Evolutionary conservation across 2,329 filamentous ascomycete species (phyloP).

Genomic region (Colletotrichum sp.): DNA sequence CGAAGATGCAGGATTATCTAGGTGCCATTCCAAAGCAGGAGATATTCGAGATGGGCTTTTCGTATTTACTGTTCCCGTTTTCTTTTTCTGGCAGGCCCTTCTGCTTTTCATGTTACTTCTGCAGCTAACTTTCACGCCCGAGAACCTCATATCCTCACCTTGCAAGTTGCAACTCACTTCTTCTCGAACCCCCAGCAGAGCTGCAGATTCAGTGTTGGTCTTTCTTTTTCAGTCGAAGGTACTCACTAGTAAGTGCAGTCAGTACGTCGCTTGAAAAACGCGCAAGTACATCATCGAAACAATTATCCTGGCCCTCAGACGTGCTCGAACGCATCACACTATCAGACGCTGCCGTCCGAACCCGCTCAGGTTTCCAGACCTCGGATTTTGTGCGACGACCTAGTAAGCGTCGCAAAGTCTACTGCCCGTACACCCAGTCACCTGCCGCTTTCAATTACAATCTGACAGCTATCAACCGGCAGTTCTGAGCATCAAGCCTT

Average conservation of each 20-base stretch:
- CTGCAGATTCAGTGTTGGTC: background rate
- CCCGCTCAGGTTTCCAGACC: background rate
- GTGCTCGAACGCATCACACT: background rate
- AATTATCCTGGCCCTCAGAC: background rate
- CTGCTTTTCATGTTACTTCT: background rate
- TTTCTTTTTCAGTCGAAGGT: background rate
- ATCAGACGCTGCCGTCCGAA: background rate
- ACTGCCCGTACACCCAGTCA: background rate
- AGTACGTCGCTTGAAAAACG: background rate
- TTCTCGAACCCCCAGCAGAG: background rate
- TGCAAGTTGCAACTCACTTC: background rate
- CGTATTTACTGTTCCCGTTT: background rate
- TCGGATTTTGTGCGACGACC: background rate
- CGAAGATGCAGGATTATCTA: background rate
- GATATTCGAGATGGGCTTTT: background rate
- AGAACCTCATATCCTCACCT: background rate
- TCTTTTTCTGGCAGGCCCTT: background rate
- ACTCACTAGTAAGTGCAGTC: background rate
- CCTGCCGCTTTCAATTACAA: background rate
- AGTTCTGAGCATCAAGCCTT: background rate
- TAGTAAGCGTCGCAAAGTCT: background rate
- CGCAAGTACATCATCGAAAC: background rate
- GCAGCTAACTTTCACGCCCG: background rate
- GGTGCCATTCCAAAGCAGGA: background rate
- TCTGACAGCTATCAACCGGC: background rate